Conservation (phyloP, 169 alveolate genomes). For the Sarcocystis neurona region DNA sequence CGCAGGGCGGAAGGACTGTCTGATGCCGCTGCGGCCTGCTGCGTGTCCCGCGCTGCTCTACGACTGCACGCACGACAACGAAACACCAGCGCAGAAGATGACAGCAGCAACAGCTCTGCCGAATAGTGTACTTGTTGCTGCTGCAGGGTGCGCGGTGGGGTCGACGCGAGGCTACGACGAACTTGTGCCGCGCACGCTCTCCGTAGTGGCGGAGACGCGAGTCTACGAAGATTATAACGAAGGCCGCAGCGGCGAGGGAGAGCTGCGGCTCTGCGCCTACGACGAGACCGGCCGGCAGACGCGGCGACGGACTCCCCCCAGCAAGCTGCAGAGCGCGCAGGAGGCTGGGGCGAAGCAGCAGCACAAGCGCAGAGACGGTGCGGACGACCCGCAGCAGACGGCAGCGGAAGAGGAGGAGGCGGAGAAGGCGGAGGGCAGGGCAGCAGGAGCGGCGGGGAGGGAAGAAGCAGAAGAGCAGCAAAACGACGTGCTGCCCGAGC, state of each 20-base stretch:
- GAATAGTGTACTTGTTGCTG: conserved; percentile 80
- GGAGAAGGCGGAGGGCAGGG: background rate
- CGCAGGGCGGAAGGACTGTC: too few relatives aligned
- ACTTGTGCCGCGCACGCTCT: conserved; percentile 78
- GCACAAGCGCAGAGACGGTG: background rate
- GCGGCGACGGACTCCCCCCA: too few relatives aligned
- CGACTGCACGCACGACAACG: conserved; percentile 94
- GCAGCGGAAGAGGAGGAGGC: background rate
- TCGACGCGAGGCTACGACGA: conserved; percentile 91
- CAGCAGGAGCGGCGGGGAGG: background rate
- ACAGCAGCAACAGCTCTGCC: conserved; percentile 80
- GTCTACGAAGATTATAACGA: conserved; percentile 69
- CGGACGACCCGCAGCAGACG: background rate
- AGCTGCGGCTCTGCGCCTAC: too few relatives aligned
- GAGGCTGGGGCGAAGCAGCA: background rate
- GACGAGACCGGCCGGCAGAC: too few relatives aligned
- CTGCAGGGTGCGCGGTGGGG: conserved; percentile 85
- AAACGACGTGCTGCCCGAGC: conserved; percentile 49
- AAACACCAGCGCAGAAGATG: conserved; percentile 78
- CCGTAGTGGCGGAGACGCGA: conserved; percentile 88
- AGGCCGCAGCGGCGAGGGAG: too few relatives aligned
- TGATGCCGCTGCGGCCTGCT: conserved; percentile 53
- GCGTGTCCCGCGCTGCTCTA: conserved; percentile 75
- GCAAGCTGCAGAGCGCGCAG: background rate
- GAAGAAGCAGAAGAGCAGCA: background rate